Conservation (phyloP, 2,329 filamentous ascomycete genomes). For the Sporothrix pallida region DNA sequence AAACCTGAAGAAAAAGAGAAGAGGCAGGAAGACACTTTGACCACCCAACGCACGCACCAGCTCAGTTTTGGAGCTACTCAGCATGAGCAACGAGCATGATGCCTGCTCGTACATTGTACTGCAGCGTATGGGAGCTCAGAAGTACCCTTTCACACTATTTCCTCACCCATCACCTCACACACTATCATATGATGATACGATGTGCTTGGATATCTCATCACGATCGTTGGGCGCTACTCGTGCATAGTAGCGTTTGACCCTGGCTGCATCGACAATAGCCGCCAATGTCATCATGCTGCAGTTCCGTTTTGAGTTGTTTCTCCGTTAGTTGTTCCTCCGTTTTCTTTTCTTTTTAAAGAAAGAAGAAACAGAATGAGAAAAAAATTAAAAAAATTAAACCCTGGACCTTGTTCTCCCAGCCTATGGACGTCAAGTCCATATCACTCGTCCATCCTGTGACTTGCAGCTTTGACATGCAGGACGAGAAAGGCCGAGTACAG, state of each 20-base stretch:
- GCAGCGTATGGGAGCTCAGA: background rate
- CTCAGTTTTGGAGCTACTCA: no score
- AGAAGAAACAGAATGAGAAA: no score
- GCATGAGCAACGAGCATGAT: background rate
- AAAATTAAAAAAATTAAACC: background rate
- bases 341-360: no score
- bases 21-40: background rate
- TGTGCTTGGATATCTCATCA: background rate
- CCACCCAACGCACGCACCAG: constrained; percentile 4
- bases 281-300: constrained; percentile 4
- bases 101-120: constrained; percentile 1
- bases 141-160: background rate
- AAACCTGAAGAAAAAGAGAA: background rate
- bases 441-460: background rate
- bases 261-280: background rate
- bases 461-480: background rate
- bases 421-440: background rate
- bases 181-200: background rate
- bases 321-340: background rate
- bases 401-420: background rate
- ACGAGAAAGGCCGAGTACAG: constrained; percentile 18
- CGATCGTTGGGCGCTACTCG: constrained; percentile 1
- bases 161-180: background rate
- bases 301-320: background rate
- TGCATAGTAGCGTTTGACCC: background rate